Percentiles rank a stretch among this genome's conserved stretches.
Conservation (phyloP, 768 basidiomycete genomes). For the Zangia roseola region DNA sequence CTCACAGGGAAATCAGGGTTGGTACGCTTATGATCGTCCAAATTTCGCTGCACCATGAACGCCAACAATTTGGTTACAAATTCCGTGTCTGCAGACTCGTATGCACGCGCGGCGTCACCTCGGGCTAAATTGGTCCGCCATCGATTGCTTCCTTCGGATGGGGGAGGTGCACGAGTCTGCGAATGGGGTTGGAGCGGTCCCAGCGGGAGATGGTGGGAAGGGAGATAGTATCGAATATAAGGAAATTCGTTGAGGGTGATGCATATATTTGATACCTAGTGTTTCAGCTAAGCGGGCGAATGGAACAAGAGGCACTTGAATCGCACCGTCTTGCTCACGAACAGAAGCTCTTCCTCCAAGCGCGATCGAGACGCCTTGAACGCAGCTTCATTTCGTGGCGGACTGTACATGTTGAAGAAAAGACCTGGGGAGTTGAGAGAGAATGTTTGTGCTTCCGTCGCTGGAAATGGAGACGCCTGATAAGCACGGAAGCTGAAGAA, state of each 20-base stretch:
- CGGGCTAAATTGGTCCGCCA: slow-evolving; percentile 84
- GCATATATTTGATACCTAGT: slow-evolving; percentile 83
- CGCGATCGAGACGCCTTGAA: slow-evolving; percentile 66
- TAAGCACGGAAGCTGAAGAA: slow-evolving; percentile 7
- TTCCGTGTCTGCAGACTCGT: slow-evolving; percentile 70
- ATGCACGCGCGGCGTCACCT: slow-evolving; percentile 64
- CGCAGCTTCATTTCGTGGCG: slow-evolving; percentile 69
- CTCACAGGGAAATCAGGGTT: slow-evolving; percentile 89
- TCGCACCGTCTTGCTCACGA: slow-evolving; percentile 64
- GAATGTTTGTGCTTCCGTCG: slow-evolving; percentile 84
- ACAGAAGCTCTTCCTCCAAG: slow-evolving; percentile 85
- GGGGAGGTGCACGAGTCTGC: slow-evolving; percentile 64
- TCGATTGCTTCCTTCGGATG: slow-evolving; percentile 58
- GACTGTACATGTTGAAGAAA: slow-evolving; percentile 90
- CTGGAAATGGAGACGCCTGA: slow-evolving; percentile 39
- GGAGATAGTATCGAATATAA: slow-evolving; percentile 88
- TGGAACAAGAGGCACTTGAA: not conserved
- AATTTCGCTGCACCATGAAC: slow-evolving; percentile 73
- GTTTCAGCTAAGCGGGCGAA: slow-evolving; percentile 3
- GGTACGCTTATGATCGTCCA: slow-evolving; percentile 84
- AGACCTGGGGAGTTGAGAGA: slow-evolving; percentile 71
- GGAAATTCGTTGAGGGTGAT: slow-evolving; percentile 91
- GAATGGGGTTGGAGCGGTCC: slow-evolving; percentile 74
- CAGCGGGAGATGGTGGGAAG: slow-evolving; percentile 77
- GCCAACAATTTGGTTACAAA: slow-evolving; percentile 82